A percentile compares a stretch with the other conserved stretches of the same genome.
phyloP scores from a whole-genome alignment of 192 early-diverging fungal species.

The Glomus cerebriforme region DNA sequence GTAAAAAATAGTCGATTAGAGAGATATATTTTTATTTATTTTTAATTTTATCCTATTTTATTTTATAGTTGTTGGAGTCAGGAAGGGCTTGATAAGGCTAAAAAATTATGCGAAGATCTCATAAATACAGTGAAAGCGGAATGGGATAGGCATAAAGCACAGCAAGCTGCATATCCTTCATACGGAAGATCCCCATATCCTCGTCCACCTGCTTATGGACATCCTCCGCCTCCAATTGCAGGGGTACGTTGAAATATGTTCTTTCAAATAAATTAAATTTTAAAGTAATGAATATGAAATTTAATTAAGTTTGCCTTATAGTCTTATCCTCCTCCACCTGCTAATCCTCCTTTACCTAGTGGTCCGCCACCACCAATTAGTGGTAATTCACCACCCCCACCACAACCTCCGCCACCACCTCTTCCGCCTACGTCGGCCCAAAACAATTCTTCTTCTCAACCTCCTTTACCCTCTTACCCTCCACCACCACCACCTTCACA shows the following conservation, averaged over 20 bases:
- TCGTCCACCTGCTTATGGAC: constrained; percentile 31
- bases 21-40: background rate
- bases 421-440: constrained; percentile 30
- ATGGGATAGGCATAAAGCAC: constrained; percentile 55
- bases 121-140: constrained; percentile 78
- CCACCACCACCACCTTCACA: constrained; percentile 34
- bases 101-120: constrained; percentile 71
- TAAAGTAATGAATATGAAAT: constrained; percentile 37
- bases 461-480: constrained; percentile 26
- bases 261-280: constrained; percentile 34
- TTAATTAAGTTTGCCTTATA: constrained; percentile 33
- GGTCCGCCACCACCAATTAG: constrained; percentile 35
- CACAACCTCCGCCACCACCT: constrained; percentile 28
- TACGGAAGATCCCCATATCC: constrained; percentile 34
- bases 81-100: constrained; percentile 69
- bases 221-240: constrained; percentile 32
- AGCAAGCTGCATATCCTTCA: constrained; percentile 29
- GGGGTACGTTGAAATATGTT: constrained; percentile 29
- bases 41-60: background rate
- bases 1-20: constrained; percentile 15
- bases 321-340: constrained; percentile 30
- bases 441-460: constrained; percentile 23
- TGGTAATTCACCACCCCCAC: constrained; percentile 15
- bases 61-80: constrained; percentile 58
- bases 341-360: constrained; percentile 43